Evolutionary conservation across 1,284 basidiomycete genomes (phyloP).

Genomic region (Trichosporon sp.): DNA sequence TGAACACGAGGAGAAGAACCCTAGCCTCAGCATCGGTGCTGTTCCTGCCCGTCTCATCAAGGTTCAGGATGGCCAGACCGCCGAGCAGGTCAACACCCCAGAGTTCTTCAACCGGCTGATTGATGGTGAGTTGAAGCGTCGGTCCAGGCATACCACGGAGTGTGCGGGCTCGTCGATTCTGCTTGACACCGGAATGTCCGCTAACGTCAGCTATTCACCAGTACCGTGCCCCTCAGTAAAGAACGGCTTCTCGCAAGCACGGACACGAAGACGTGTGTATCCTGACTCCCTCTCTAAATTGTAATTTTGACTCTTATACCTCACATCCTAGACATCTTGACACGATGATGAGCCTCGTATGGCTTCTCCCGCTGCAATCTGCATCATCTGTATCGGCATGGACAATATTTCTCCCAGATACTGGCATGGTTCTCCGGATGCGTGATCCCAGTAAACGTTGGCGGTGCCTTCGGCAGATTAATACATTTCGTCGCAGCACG

Average conservation of each 20-base stretch:
- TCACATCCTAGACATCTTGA: background rate
- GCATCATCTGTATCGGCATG: too few relatives aligned
- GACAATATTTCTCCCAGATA: too few relatives aligned
- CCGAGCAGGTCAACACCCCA: background rate
- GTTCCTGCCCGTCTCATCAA: constrained; percentile 18
- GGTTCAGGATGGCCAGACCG: constrained; percentile 1
- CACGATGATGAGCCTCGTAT: background rate
- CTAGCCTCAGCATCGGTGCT: constrained; percentile 11
- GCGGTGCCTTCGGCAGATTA: background rate
- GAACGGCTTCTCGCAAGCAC: too few relatives aligned
- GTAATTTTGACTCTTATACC: background rate
- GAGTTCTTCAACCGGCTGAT: constrained; percentile 12
- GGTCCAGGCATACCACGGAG: too few relatives aligned
- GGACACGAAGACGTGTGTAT: too few relatives aligned
- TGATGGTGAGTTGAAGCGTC: constrained; percentile 10
- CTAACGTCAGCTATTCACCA: background rate
- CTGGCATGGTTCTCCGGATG: too few relatives aligned
- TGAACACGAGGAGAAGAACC: background rate
- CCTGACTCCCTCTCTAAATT: background rate
- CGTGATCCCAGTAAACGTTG: too few relatives aligned
- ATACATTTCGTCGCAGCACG: background rate
- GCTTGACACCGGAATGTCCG: background rate
- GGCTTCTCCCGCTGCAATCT: too few relatives aligned
- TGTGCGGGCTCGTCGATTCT: too few relatives aligned
- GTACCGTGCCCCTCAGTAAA: background rate